Evolutionary conservation across 208 protist genomes (phyloP).

Genomic region (Acanthamoeba rhysodes): DNA sequence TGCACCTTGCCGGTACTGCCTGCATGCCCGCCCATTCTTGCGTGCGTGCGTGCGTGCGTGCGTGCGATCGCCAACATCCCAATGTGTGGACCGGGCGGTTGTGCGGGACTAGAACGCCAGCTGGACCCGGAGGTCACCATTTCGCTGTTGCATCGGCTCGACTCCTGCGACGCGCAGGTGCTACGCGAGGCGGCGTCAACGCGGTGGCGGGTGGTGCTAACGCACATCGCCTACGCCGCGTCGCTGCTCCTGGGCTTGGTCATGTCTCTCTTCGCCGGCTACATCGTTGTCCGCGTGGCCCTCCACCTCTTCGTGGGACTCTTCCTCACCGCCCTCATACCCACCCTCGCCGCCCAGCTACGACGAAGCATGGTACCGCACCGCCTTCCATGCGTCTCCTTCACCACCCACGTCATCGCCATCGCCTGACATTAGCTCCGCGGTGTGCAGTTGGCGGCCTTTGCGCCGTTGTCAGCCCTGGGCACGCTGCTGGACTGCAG

Average conservation of each 20-base stretch:
- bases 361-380: neutral
- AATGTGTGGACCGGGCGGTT: neutral
- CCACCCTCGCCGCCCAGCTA: neutral
- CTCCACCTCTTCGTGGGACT: neutral
- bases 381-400: neutral
- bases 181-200: neutral
- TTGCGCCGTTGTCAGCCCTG: neutral
- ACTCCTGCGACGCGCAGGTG: neutral
- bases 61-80: neutral
- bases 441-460: neutral
- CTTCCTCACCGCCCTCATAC: neutral
- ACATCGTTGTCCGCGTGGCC: neutral
- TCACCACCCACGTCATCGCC: neutral
- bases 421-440: neutral
- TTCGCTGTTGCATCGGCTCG: neutral
- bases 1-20: neutral
- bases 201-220: neutral
- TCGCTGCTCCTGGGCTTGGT: neutral
- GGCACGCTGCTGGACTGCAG: constrained; percentile 8
- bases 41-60: too few relatives aligned
- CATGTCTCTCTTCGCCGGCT: neutral
- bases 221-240: neutral
- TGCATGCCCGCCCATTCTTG: too few relatives aligned
- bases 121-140: constrained; percentile 5
- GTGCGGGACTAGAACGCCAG: neutral